Conservation (phyloP, 345 rosid genomes). For the Aegle marmelos region DNA sequence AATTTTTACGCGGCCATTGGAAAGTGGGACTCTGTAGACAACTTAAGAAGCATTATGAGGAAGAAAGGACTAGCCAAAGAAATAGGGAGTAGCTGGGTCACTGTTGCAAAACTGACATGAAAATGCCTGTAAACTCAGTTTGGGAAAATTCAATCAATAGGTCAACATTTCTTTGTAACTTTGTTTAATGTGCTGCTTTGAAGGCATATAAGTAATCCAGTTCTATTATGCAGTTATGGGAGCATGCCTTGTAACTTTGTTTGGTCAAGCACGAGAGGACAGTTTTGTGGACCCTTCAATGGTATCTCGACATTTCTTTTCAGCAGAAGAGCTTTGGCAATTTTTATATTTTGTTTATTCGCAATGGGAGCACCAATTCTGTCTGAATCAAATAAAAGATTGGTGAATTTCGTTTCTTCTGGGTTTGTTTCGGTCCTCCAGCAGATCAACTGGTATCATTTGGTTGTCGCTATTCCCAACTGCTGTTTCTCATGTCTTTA, state of each 20-base stretch:
- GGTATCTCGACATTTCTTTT: neutral
- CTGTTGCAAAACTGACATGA: conserved; percentile 1
- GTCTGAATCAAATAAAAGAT: neutral
- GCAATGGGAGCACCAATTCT: neutral
- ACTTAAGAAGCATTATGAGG: conserved; percentile 47
- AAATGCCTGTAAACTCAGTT: neutral
- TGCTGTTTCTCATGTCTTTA: neutral
- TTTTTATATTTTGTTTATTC: neutral
- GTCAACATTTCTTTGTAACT: neutral
- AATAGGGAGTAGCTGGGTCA: conserved; percentile 56
- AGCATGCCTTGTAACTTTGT: neutral
- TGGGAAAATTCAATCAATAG: neutral
- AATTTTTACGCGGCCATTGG: conserved; percentile 66
- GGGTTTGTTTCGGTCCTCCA: neutral
- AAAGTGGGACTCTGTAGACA: conserved; percentile 57
- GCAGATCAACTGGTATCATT: neutral
- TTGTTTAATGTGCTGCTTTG: no score
- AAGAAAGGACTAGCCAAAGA: conserved; percentile 52
- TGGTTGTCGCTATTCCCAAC: neutral
- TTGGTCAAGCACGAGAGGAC: neutral
- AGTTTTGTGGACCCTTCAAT: neutral
- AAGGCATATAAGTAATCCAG: neutral
- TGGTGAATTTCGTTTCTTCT: neutral
- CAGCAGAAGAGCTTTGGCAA: neutral
- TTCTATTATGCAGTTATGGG: neutral